A percentile compares a stretch with the other conserved stretches of the same genome.
Conservation (phyloP, 2,329 filamentous ascomycete species). For the Blumeria graminis region DNA sequence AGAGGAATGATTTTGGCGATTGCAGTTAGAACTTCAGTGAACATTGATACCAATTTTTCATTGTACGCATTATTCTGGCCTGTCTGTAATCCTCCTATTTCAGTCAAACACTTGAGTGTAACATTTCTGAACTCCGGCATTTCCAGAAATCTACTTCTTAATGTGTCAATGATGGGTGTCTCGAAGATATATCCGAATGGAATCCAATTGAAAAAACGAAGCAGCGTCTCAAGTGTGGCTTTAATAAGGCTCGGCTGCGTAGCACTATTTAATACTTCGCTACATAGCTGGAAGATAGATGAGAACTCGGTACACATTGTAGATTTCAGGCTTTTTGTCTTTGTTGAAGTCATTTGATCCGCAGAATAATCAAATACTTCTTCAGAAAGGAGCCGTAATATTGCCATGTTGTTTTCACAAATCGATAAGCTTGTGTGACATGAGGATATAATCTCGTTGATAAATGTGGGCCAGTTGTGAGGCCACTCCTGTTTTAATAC, state of each 20-base stretch:
- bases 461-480: conserved; percentile 98
- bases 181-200: conserved; percentile 97
- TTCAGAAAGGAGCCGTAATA: conserved; percentile 80
- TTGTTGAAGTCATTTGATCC: conserved; percentile 96
- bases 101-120: conserved; percentile 86
- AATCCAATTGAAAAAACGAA: conserved; percentile 98
- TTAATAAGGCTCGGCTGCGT: conserved; percentile 75
- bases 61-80: conserved; percentile 57
- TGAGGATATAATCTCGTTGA: conserved; percentile 96
- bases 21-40: conserved; percentile 81
- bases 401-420: conserved; percentile 99
- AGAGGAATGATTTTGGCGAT: conserved; percentile 87
- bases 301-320: conserved; percentile 99
- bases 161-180: conserved; percentile 81
- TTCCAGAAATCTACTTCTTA: conserved; percentile 78
- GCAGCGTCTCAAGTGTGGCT: conserved; percentile 83
- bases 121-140: conserved; percentile 90
- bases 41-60: conserved; percentile 93
- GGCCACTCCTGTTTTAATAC: conserved; percentile 99
- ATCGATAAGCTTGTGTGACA: conserved; percentile 90
- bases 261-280: conserved; percentile 78
- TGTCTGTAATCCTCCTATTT: conserved; percentile 85
- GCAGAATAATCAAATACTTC: conserved; percentile 98
- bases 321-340: conserved; percentile 88
- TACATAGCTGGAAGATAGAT: conserved; percentile 91